Evolutionary conservation across 306 rosid genomes (phyloP).

Genomic region (Malus orientalis): DNA sequence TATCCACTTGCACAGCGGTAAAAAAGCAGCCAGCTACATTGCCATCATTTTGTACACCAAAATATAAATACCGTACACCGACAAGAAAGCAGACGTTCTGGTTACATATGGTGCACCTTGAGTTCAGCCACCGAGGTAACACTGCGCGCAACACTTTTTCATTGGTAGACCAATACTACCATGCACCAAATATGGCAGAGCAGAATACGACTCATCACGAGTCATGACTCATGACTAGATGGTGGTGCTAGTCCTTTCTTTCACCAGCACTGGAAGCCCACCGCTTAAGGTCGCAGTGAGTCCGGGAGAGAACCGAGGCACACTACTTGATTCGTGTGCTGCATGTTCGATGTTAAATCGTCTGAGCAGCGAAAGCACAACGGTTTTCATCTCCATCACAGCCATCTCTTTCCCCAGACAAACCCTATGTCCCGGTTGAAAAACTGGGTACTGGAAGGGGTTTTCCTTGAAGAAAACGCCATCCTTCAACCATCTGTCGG

Average conservation of each 20-base stretch:
- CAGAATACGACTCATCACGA: too few relatives aligned
- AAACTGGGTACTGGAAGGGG: conserved; percentile 56
- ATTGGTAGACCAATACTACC: neutral
- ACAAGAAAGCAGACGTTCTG: neutral
- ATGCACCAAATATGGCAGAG: neutral
- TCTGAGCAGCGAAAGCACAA: conserved; percentile 44
- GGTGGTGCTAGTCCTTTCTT: conserved; percentile 12
- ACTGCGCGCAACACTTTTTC: neutral
- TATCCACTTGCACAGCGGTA: neutral
- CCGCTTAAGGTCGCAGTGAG: conserved; percentile 63
- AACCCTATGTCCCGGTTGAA: conserved; percentile 72
- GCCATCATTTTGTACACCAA: neutral
- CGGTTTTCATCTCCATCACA: conserved; percentile 50
- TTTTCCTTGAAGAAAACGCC: conserved; percentile 33
- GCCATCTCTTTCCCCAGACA: conserved; percentile 90
- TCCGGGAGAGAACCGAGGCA: conserved; percentile 70
- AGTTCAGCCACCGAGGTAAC: neutral
- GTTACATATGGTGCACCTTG: neutral
- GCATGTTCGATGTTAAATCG: conserved; percentile 30
- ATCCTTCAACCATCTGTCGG: conserved; percentile 59
- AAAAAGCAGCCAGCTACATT: neutral
- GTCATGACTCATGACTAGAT: neutral
- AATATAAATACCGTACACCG: neutral
- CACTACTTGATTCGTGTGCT: neutral
- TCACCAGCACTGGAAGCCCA: conserved; percentile 52